Evolutionary conservation across 768 basidiomycete species (phyloP).

Genomic region (Vararia minispora): DNA sequence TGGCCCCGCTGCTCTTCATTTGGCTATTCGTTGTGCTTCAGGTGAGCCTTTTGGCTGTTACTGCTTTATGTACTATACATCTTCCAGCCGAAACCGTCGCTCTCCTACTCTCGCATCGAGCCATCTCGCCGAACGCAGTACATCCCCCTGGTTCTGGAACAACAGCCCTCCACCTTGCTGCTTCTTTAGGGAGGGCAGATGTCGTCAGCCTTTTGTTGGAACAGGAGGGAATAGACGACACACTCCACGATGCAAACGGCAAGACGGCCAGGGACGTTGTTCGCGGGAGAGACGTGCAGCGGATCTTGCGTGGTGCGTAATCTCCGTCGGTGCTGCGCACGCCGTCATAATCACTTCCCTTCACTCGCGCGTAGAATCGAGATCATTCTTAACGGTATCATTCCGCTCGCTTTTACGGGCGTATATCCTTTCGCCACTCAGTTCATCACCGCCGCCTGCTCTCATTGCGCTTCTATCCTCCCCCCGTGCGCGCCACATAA

Average conservation of each 20-base stretch:
- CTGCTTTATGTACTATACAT: constrained; percentile 2
- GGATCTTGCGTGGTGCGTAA: constrained; percentile 55
- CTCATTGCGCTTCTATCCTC: constrained; percentile 52
- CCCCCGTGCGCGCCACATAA: constrained; percentile 57
- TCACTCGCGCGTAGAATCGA: constrained; percentile 43
- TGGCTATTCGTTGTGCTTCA: constrained; percentile 74
- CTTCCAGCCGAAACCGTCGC: constrained; percentile 53
- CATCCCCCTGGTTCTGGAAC: constrained; percentile 63
- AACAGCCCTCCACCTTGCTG: constrained; percentile 66
- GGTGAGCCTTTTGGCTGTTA: constrained; percentile 31
- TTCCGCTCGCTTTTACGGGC: constrained; percentile 63
- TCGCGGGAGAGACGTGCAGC: constrained; percentile 49
- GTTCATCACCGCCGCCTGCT: constrained; percentile 23
- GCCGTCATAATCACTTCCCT: not conserved
- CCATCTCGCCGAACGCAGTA: constrained; percentile 69
- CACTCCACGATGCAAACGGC: constrained; percentile 53
- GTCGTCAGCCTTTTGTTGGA: constrained; percentile 68
- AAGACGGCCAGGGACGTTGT: constrained; percentile 65
- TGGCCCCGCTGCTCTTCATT: constrained; percentile 66
- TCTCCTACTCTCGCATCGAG: constrained; percentile 57
- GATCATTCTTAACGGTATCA: constrained; percentile 61
- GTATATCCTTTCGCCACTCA: constrained; percentile 54
- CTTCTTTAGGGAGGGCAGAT: constrained; percentile 61
- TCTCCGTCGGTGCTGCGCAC: not conserved
- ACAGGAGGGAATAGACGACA: constrained; percentile 75